These are phyloP conservation scores for Torrubiellomyces zombiae DNA, from an alignment of 2,329 filamentous ascomycete genomes.

Conservation along the genomic window DNA sequence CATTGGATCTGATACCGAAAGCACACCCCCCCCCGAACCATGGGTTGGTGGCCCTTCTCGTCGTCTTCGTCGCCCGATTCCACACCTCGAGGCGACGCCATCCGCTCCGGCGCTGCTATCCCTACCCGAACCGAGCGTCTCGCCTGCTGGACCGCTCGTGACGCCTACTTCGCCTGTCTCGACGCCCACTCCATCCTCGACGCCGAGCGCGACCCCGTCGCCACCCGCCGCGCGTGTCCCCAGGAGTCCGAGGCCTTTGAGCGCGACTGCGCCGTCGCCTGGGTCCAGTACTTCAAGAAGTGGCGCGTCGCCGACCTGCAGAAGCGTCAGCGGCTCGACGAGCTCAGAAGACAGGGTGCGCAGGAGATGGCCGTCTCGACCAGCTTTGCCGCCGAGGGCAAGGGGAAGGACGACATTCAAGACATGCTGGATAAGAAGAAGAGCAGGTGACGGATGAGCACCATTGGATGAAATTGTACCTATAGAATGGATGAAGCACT, in stretches of 20 bases:
- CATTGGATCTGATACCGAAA: too few relatives aligned
- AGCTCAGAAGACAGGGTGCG: conserved; percentile 58
- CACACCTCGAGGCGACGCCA: conserved; percentile 38
- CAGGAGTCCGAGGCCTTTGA: conserved; percentile 46
- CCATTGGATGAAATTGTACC: too few relatives aligned
- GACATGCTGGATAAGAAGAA: conserved; percentile 21
- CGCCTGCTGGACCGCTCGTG: conserved; percentile 79
- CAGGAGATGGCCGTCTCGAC: conserved; percentile 33
- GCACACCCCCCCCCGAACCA: conserved; percentile 10
- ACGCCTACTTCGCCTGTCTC: conserved; percentile 76
- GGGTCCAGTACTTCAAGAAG: conserved; percentile 98
- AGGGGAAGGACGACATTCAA: conserved; percentile 21
- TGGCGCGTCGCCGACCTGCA: conserved; percentile 84
- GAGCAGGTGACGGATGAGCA: conserved; percentile 8
- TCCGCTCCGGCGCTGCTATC: conserved; percentile 38
- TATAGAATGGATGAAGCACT: too few relatives aligned
- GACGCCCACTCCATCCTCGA: conserved; percentile 72
- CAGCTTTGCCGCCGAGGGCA: conserved; percentile 18
- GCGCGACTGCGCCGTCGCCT: conserved; percentile 71
- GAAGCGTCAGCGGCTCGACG: conserved; percentile 62
- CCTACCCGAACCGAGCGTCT: conserved; percentile 72
- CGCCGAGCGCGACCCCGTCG: conserved; percentile 25
- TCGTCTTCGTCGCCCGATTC: conserved; percentile 31
- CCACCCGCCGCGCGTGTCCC: conserved; percentile 22
- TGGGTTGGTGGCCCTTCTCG: conserved; percentile 33